Base-by-base conservation (phyloP, 2,329 filamentous ascomycete genomes). In the Cordyceps farinosa region DNA sequence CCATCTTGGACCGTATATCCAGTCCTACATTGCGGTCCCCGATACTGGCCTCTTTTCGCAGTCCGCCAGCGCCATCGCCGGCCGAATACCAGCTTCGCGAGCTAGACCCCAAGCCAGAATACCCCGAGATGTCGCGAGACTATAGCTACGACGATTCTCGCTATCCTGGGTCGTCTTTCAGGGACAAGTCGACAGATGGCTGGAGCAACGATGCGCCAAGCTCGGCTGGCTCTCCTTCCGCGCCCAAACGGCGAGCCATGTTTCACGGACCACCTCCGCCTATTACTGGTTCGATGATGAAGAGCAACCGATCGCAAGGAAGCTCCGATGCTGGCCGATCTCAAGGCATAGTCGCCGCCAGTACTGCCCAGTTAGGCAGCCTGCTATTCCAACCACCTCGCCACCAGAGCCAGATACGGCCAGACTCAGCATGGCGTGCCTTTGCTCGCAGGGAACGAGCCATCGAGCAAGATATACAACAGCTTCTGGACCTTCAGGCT, bases 241-340 rank as follows among this genome's bases (percentile, higher is more conserved):
- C 73, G 60, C 65, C 65, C 29, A 75, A 70, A 55, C 67, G 67
- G 9, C 74, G 70, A 13, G 65, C 72, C 3, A 74, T 83, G 51
- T 84, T 84, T 63, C 69, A 73, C 2, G 80, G 81, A 1, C 82
- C 82, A 0, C 82, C 82, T 0, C 80, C 82, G 1, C 82, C 82
- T 4, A 84, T 84, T 62, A 76, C 79, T 1, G 67, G 72, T 6
- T 82, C 82, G 0, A 73, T 76, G 3, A 64, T 79, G 27, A 61
- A 79, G 2, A 68, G 67, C n/a, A 67, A 64, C 64, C 66, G 56
- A 54, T 60, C 56, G 10, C 59, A 15, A 15, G 53, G 7, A 66
- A 64, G 38, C 66, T 66, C 3, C 54, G n/a, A 66, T 65, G 67
- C 22, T 61, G 66, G 2, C 52, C 69, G 9, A 57, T 70, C 38